Percentiles rank a stretch among this genome's conserved stretches.
Conservation (phyloP, 1,284 basidiomycete genomes). For the Malassezia nana region DNA sequence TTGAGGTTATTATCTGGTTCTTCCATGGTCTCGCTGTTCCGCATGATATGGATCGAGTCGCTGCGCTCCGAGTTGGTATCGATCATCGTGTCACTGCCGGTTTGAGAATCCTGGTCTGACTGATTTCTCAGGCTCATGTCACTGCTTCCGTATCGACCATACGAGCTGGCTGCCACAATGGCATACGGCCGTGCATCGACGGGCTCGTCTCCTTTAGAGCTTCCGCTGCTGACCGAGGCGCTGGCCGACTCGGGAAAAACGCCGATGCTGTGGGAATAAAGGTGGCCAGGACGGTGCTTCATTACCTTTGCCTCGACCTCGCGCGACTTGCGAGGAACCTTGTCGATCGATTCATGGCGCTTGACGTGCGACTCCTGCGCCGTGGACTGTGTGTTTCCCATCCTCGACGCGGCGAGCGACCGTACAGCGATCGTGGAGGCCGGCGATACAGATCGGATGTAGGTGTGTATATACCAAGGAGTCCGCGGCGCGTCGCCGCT, state of each 20-base stretch:
- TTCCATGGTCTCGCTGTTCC: neutral
- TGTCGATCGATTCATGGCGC: neutral
- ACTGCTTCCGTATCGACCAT: neutral
- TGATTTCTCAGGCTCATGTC: neutral
- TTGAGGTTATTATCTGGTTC: neutral
- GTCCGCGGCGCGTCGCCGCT: neutral
- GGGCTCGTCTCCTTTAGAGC: neutral
- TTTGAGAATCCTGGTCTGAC: neutral
- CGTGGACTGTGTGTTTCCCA: slow-evolving; percentile 16
- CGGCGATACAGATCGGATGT: neutral
- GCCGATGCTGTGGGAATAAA: slow-evolving; percentile 16
- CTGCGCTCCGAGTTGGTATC: neutral
- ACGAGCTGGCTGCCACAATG: neutral
- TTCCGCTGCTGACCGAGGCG: neutral
- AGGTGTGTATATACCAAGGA: neutral
- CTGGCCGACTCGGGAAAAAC: neutral
- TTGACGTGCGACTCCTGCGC: neutral
- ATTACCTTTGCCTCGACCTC: slow-evolving; percentile 7
- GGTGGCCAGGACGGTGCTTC: slow-evolving; percentile 12
- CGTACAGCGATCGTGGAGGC: neutral
- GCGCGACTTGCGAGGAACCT: neutral
- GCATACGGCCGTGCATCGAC: neutral
- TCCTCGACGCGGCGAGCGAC: neutral
- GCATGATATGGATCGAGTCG: neutral
- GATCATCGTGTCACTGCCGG: neutral